Conservation (phyloP, 2,329 filamentous ascomycete species). For the Ascochyta lentis region DNA sequence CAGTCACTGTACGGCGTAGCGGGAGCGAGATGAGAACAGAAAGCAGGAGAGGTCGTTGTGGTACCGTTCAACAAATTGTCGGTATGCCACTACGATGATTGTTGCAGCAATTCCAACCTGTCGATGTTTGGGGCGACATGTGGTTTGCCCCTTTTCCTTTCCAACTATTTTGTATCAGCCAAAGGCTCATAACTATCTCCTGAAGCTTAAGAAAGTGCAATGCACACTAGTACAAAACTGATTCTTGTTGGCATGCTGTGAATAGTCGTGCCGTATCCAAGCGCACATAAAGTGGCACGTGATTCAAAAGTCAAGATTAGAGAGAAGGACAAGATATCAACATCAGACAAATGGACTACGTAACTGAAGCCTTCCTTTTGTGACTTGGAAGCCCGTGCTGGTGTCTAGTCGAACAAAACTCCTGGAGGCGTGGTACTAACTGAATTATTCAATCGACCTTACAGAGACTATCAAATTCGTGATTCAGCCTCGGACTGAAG, state of each 20-base stretch:
- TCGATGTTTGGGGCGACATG: background rate
- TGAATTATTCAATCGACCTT: background rate
- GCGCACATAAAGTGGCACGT: background rate
- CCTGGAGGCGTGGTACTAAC: background rate
- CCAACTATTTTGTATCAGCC: background rate
- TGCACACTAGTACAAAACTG: no score
- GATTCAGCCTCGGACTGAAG: slow-evolving; percentile 32
- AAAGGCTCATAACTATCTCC: background rate
- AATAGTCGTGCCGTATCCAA: background rate
- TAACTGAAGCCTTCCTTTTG: background rate
- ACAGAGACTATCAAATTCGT: slow-evolving; percentile 20
- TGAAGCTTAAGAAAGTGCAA: background rate
- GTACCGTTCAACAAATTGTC: background rate
- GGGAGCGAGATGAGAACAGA: background rate
- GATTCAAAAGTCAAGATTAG: background rate
- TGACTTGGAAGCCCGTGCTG: background rate
- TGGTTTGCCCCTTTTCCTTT: background rate
- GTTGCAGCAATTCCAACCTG: background rate
- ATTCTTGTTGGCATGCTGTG: background rate
- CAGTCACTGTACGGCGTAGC: background rate
- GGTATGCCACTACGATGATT: background rate
- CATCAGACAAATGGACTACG: background rate
- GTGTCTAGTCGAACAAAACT: background rate
- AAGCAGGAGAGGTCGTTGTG: background rate
- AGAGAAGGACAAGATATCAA: background rate